Percentiles rank a stretch among this genome's conserved stretches.
phyloP scores from a whole-genome alignment of 2,329 filamentous ascomycete genomes.

The Diaporthe humulicola region DNA sequence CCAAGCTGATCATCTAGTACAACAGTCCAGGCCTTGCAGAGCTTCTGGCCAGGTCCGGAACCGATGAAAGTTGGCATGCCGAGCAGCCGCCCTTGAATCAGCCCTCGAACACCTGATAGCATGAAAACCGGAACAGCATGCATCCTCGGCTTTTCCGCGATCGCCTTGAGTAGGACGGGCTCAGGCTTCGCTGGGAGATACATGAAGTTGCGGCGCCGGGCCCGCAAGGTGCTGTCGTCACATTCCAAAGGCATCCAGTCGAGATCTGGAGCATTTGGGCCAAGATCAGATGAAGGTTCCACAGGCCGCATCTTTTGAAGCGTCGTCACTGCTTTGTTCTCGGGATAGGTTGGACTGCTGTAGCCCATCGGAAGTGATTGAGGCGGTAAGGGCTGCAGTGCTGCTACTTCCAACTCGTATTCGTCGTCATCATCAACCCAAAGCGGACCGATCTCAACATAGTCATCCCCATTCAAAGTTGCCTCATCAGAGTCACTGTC shows the following conservation, averaged over 20 bases:
- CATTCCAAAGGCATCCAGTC: background rate
- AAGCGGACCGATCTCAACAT: no score
- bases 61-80: background rate
- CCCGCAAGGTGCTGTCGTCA: background rate
- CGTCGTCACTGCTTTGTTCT: no score
- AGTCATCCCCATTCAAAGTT: no score
- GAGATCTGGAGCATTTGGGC: no score
- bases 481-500: no score
- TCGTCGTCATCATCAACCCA: no score
- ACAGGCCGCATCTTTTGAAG: no score
- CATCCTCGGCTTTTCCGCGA: background rate
- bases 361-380: no score
- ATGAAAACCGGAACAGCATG: background rate
- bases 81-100: background rate
- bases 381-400: no score
- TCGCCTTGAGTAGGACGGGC: background rate
- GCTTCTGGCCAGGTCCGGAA: background rate
- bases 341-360: no score
- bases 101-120: background rate
- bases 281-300: no score
- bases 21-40: background rate
- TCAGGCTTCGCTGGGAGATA: background rate
- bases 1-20: background rate
- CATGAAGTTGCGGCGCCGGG: background rate
- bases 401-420: no score